Conservation (phyloP, 1,139 yeast species). For the Pichia sp. region DNA sequence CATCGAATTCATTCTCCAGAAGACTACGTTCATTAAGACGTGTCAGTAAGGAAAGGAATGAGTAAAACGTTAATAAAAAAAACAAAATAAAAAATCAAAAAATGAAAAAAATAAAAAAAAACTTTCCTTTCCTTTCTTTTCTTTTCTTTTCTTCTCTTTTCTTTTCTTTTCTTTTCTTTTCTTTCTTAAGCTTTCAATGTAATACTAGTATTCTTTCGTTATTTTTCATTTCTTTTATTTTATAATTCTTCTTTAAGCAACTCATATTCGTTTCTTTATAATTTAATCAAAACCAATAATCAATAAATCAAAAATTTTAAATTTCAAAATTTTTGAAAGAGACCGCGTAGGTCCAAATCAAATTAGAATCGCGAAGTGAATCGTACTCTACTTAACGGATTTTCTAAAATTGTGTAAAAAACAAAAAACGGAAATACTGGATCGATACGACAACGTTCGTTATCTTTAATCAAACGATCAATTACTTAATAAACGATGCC, state of each 20-base stretch:
- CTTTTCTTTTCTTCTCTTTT: not conserved
- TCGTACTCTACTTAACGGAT: too few species aligned
- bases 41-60: slow-evolving; percentile 13
- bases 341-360: too few species aligned
- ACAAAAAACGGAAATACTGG: too few species aligned
- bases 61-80: not conserved
- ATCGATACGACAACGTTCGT: not conserved
- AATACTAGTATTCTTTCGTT: not conserved
- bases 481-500: slow-evolving; percentile 34
- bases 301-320: too few species aligned
- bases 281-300: too few species aligned
- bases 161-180: not conserved
- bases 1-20: slow-evolving; percentile 24
- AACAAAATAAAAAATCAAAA: not conserved
- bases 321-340: too few species aligned
- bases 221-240: not conserved
- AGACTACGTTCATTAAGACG: slow-evolving; percentile 25
- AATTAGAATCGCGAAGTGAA: too few species aligned
- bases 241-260: not conserved
- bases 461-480: not conserved
- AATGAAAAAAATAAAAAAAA: too few species aligned
- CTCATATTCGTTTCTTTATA: not conserved
- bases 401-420: too few species aligned
- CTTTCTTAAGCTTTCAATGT: not conserved
- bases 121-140: not conserved